Conservation (phyloP, 2,329 filamentous ascomycete species). For the Moelleriella libera region DNA sequence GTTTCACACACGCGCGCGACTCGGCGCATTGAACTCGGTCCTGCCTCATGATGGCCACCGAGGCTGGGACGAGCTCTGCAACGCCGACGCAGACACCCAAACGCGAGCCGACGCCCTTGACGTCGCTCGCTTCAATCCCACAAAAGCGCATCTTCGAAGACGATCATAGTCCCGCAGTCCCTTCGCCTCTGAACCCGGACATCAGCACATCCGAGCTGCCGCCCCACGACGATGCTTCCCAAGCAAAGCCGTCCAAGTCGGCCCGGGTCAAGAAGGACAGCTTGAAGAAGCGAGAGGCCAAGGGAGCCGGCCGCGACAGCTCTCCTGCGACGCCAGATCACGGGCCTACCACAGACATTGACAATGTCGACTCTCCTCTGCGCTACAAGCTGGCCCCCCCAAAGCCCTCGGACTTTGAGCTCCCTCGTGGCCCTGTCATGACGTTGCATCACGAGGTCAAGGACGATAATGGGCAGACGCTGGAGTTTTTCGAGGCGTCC, state of each 20-base stretch:
- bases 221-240: slow-evolving; percentile 29
- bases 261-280: slow-evolving; percentile 49
- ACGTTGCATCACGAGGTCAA: slow-evolving; percentile 39
- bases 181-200: slow-evolving; percentile 63
- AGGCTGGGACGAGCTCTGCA: slow-evolving; percentile 13
- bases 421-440: slow-evolving; percentile 41
- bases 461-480: slow-evolving; percentile 31
- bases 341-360: slow-evolving; percentile 23
- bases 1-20: not conserved
- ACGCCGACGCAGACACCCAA: slow-evolving; percentile 23
- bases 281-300: slow-evolving; percentile 54
- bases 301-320: slow-evolving; percentile 34
- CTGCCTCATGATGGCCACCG: not conserved
- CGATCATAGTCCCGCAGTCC: slow-evolving; percentile 54
- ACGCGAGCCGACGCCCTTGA: slow-evolving; percentile 24
- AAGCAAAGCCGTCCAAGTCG: slow-evolving; percentile 20
- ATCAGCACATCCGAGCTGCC: slow-evolving; percentile 26
- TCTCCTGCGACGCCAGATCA: slow-evolving; percentile 43
- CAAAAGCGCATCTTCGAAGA: slow-evolving; percentile 56
- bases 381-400: slow-evolving; percentile 52
- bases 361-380: slow-evolving; percentile 33
- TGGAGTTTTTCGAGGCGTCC: slow-evolving; percentile 48
- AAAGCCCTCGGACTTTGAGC: slow-evolving; percentile 46
- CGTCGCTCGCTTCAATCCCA: slow-evolving; percentile 34
- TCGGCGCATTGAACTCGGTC: not conserved